Percentiles rank a stretch among this genome's conserved stretches.
Evolutionary conservation across 1,284 basidiomycete genomes (phyloP).

Genomic region (Ustilago trichophora): DNA sequence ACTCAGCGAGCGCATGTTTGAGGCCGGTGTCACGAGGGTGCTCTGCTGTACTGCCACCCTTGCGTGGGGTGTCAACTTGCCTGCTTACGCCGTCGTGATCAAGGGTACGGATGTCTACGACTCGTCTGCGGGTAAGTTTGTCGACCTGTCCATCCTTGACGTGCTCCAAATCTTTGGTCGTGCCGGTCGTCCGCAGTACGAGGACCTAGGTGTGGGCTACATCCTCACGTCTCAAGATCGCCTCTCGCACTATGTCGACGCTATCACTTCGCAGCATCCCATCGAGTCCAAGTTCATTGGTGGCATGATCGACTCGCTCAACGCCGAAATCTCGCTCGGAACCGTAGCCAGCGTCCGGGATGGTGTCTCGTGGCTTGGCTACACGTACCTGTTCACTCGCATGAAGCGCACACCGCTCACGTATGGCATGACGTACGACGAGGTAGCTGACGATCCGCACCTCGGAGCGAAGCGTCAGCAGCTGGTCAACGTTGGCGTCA

Average conservation of each 20-base stretch:
- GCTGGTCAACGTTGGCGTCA: constrained; percentile 78
- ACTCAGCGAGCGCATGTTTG: constrained; percentile 95
- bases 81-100: constrained; percentile 95
- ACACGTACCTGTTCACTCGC: constrained; percentile 95
- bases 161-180: constrained; percentile 96
- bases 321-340: constrained; percentile 93
- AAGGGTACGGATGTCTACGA: constrained; percentile 95
- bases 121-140: constrained; percentile 71
- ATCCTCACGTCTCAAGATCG: constrained; percentile 96
- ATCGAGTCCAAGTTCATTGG: constrained; percentile 90
- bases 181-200: constrained; percentile 94
- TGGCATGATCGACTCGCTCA: constrained; percentile 90
- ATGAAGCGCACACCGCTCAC: constrained; percentile 92
- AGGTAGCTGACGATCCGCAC: constrained; percentile 78
- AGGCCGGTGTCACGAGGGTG: constrained; percentile 87
- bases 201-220: constrained; percentile 93
- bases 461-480: constrained; percentile 79
- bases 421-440: constrained; percentile 83
- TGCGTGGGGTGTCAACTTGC: constrained; percentile 99
- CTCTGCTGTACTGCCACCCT: constrained; percentile 97
- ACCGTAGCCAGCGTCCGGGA: constrained; percentile 89
- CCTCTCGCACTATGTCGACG: constrained; percentile 88
- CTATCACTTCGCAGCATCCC: constrained; percentile 86
- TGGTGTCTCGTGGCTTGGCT: constrained; percentile 93
- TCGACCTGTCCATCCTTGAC: constrained; percentile 92